Evolutionary conservation across 192 early-diverging fungal genomes (phyloP).

Genomic region (Backusella luteola): DNA sequence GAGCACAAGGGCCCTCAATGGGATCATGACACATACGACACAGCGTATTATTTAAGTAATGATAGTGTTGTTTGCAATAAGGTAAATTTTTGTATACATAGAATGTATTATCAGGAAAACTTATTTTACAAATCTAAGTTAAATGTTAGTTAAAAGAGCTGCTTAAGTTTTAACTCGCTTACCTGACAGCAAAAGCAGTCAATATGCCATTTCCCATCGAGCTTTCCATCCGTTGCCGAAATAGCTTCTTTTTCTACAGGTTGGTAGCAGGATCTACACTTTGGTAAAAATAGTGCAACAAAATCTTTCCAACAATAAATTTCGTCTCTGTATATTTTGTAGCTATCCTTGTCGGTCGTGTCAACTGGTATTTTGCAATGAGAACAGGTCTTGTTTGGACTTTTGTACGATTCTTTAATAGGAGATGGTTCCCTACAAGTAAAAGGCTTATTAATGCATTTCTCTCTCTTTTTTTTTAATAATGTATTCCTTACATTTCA

Average conservation of each 20-base stretch:
- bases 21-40: conserved; percentile 76
- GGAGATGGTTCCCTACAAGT: conserved; percentile 16
- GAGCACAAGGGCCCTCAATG: conserved; percentile 85
- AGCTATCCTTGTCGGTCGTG: conserved; percentile 42
- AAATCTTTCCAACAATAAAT: conserved; percentile 71
- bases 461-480: background rate
- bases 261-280: conserved; percentile 61
- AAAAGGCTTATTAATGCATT: background rate
- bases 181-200: conserved; percentile 67
- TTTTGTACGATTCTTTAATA: conserved; percentile 16
- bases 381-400: conserved; percentile 58
- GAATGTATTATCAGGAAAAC: conserved; percentile 80
- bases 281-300: conserved; percentile 58
- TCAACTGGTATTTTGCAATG: conserved; percentile 55
- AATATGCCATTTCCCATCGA: conserved; percentile 69
- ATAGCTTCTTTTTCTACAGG: conserved; percentile 72
- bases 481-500: conserved; percentile 41
- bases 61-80: conserved; percentile 84
- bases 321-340: conserved; percentile 47
- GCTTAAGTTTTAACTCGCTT: background rate
- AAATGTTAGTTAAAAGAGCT: background rate
- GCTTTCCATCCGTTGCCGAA: conserved; percentile 65
- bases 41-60: conserved; percentile 80
- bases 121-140: conserved; percentile 52
- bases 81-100: conserved; percentile 84